phyloP scores from a whole-genome alignment of 192 early-diverging fungal genomes.

The Linnemannia hyalina region DNA sequence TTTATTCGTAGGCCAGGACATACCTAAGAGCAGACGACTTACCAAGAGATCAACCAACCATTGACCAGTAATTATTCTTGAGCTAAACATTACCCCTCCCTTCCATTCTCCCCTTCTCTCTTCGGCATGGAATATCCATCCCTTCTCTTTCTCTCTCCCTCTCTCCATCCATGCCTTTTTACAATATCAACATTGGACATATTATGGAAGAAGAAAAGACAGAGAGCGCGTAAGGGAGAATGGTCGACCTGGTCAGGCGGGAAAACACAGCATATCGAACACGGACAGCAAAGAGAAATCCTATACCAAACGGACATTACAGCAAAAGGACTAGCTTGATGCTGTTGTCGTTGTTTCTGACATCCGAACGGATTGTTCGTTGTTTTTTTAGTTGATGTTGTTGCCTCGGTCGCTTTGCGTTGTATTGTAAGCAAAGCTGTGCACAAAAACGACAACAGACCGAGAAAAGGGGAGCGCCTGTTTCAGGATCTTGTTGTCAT shows the following conservation, averaged over 20 bases:
- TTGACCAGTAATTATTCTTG: background rate
- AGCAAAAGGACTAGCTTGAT: background rate
- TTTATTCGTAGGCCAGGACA: constrained; percentile 7
- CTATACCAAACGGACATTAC: background rate
- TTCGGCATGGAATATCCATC: background rate
- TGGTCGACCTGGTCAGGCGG: background rate
- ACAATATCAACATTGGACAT: background rate
- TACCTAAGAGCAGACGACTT: constrained; percentile 3
- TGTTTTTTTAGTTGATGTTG: background rate
- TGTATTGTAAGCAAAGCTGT: background rate
- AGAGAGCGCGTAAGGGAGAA: background rate
- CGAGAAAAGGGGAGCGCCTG: background rate
- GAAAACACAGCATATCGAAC: background rate
- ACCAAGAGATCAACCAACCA: constrained; percentile 15
- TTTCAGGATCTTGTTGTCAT: background rate
- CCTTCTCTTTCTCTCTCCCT: background rate
- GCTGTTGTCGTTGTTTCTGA: background rate
- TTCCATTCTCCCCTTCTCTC: background rate
- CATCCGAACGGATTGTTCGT: background rate
- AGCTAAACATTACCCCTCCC: background rate
- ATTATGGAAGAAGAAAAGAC: background rate
- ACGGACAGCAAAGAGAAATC: background rate
- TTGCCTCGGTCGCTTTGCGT: background rate
- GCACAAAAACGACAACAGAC: background rate
- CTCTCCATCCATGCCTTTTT: background rate